Evolutionary conservation across 1,284 basidiomycete genomes (phyloP), one percentile per base, ranked within the genome.

Genomic region (Trichosporon ovoides): DNA sequence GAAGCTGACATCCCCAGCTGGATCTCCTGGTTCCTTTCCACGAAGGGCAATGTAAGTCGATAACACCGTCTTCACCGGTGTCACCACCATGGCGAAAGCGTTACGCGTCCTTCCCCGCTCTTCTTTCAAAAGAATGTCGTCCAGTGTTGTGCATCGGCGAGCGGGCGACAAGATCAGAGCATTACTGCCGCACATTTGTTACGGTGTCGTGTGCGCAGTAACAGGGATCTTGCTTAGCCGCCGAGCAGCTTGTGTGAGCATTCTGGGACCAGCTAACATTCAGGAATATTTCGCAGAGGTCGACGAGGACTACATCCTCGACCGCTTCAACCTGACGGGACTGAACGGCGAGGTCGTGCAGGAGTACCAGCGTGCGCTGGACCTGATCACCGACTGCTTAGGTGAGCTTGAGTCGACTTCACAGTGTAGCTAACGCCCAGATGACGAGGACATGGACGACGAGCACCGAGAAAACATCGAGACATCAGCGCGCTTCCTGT

Each of bases 1-100:
- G n/a, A n/a, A n/a, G 52, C 38, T 54, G 38, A 58, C 53, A 22
- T n/a, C 7, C 24, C 64, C 98, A 28, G 96, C 61, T 98, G 94
- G 94, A 94, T 96, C 69, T 91, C 92, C 7, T 98, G 95, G 95
- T 98, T 98, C 77, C 82, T 98, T 28, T 92, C 92, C 7, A 95
- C 92, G 18, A 79, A 79, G 66, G 78, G 77, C 40, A 77, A 78
- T 66, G 74, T 76, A 22, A 33, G 72, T 58, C 14, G 5, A 31
- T 31, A 4, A 5, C 28, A 14, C 38, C 22, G 20, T 22, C 22
- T 11, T 40, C 22, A 19, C 20, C 38, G 38, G 3, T 12, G 5
- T 14, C 19, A 10, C 18, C 10, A 22, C 38, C 12, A 43, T 22
- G 13, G 13, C 28, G 28, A 31, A 4, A 31, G 28, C 28, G 28